Percentiles rank a stretch among this genome's conserved stretches.
Conservation (phyloP, 2,329 filamentous ascomycete genomes). For the Epichloe sylvatica region DNA sequence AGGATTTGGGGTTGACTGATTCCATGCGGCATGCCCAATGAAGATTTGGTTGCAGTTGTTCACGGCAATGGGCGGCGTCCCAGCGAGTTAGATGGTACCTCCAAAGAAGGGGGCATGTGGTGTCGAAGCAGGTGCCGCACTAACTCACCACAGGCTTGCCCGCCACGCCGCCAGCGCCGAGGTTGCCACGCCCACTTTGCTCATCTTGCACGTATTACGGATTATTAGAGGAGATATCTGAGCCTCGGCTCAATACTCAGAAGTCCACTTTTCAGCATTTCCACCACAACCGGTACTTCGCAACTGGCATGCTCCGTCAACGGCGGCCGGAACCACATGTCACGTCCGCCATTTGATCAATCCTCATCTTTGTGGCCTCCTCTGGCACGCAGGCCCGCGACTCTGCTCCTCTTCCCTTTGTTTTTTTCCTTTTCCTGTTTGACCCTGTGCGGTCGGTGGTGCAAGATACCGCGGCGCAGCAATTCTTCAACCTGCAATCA, state of each 20-base stretch:
- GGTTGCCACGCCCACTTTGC: background rate
- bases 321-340: slow-evolving; percentile 10
- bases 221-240: no score
- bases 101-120: no score
- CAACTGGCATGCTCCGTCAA: slow-evolving; percentile 3
- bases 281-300: background rate
- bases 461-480: background rate
- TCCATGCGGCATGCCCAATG: no score
- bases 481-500: background rate
- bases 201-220: no score
- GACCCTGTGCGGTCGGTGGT: background rate
- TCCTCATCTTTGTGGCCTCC: slow-evolving; percentile 2
- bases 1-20: no score
- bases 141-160: no score
- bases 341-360: slow-evolving; percentile 5
- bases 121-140: background rate
- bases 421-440: background rate
- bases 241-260: slow-evolving; percentile 3
- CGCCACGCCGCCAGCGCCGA: background rate
- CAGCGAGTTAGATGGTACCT: no score
- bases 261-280: background rate
- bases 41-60: no score
- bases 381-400: background rate
- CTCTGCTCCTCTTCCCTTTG: slow-evolving; percentile 1
- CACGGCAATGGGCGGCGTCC: no score